Evolutionary conservation across 257 asterid genomes (phyloP).

Genomic region (Paraleonurus japonicus): DNA sequence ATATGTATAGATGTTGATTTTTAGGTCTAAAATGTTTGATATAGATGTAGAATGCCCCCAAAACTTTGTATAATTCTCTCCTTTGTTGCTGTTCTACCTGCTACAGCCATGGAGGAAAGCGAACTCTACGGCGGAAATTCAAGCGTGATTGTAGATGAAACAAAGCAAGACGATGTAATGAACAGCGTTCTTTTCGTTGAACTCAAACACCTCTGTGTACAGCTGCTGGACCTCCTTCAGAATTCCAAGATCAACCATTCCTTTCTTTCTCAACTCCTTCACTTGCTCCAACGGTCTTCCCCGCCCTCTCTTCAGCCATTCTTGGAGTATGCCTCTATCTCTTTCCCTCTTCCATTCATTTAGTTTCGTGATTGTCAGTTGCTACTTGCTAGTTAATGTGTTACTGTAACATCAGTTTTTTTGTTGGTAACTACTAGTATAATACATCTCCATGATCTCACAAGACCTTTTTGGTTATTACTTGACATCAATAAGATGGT

Average conservation of each 20-base stretch:
- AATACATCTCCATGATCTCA: not conserved
- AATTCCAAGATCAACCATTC: conserved; percentile 46
- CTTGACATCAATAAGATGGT: not conserved
- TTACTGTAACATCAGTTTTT: not conserved
- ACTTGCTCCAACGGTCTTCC: conserved; percentile 54
- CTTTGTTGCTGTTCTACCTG: not conserved
- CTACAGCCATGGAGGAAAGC: conserved; percentile 31
- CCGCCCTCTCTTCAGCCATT: conserved; percentile 58
- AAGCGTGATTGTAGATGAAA: conserved; percentile 19
- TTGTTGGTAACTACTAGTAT: not conserved
- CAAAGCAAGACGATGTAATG: conserved; percentile 30
- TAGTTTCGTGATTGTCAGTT: conserved; percentile 13
- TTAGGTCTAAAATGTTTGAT: too few species aligned
- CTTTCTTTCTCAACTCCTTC: conserved; percentile 51
- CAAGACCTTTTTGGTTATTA: conserved; percentile 9
- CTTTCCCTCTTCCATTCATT: not conserved
- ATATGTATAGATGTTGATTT: too few species aligned
- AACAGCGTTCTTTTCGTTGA: conserved; percentile 46
- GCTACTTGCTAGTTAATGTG: not conserved
- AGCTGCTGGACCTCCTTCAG: conserved; percentile 60
- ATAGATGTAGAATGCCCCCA: too few species aligned
- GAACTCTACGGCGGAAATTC: conserved; percentile 12
- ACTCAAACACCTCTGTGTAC: conserved; percentile 57
- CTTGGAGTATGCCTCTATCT: conserved; percentile 56
- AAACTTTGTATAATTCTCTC: not conserved